A percentile compares a stretch with the other conserved stretches of the same genome.
These are phyloP conservation scores for Pseudogymnoascus sp. DNA, from an alignment of 2,329 filamentous ascomycete genomes.

Conservation along the genomic window DNA sequence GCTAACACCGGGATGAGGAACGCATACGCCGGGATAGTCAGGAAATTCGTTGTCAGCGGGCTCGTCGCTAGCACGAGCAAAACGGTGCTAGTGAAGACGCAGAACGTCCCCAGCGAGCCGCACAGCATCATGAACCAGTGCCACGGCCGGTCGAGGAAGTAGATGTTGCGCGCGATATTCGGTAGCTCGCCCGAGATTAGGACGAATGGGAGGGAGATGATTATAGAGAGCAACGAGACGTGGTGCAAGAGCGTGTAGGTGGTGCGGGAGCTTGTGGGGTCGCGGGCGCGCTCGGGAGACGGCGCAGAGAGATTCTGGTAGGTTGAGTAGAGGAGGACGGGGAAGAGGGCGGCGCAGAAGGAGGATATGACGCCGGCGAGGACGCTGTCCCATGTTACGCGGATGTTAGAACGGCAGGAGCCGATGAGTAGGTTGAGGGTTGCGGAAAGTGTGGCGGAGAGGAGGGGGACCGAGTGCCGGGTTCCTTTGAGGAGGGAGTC, in stretches of 20 bases:
- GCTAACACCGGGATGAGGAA: constrained; percentile 40
- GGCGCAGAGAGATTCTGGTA: constrained; percentile 35
- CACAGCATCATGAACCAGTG: constrained; percentile 46
- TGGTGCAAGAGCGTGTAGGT: constrained; percentile 45
- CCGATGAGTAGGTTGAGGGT: constrained; percentile 43
- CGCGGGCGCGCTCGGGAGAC: constrained; percentile 14
- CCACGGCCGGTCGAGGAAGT: constrained; percentile 45
- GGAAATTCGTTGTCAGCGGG: constrained; percentile 40
- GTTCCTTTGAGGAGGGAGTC: constrained; percentile 38
- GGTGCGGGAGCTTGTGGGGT: constrained; percentile 32
- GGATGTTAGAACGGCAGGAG: constrained; percentile 34
- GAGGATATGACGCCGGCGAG: constrained; percentile 44
- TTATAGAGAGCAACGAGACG: constrained; percentile 39
- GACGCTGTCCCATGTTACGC: constrained; percentile 42
- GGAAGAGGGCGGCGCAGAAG: constrained; percentile 42
- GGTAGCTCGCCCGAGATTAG: constrained; percentile 40
- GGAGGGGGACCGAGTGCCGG: constrained; percentile 37
- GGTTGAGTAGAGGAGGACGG: constrained; percentile 40
- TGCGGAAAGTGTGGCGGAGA: constrained; percentile 41
- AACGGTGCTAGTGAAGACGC: constrained; percentile 39
- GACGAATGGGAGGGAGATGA: constrained; percentile 40
- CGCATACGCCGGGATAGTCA: constrained; percentile 39
- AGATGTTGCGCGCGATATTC: constrained; percentile 42
- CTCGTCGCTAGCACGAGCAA: constrained; percentile 41
- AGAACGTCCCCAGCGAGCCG: constrained; percentile 38